These are phyloP conservation scores for Citrus maxima DNA, from an alignment of 345 rosid genomes.

Conservation along the genomic window DNA sequence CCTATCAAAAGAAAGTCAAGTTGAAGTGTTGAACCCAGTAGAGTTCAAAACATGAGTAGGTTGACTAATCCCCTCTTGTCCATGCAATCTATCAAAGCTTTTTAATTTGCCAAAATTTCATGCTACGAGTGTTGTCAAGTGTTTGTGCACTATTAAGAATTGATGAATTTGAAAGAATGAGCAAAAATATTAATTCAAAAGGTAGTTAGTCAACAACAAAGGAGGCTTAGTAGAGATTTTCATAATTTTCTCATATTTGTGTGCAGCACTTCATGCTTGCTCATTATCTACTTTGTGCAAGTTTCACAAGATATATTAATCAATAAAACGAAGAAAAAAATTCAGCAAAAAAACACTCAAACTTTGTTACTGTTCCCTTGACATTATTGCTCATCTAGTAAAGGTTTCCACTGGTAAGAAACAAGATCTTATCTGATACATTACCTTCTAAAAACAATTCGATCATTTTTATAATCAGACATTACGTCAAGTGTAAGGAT, in stretches of 20 bases:
- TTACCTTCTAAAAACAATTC: not conserved
- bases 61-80: not conserved
- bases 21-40: not conserved
- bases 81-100: not conserved
- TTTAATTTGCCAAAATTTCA: not conserved
- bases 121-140: not conserved
- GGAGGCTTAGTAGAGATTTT: not conserved
- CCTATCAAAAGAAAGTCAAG: too few species aligned
- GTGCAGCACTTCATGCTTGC: not conserved
- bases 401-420: not conserved
- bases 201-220: not conserved
- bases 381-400: not conserved
- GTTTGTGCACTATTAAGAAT: not conserved
- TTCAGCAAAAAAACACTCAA: not conserved
- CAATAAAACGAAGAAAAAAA: not conserved
- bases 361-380: not conserved
- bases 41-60: not conserved
- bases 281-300: not conserved
- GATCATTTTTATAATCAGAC: not conserved
- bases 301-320: not conserved
- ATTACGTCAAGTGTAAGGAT: not conserved
- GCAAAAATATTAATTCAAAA: not conserved
- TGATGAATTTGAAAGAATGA: not conserved
- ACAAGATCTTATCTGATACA: not conserved
- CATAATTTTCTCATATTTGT: not conserved